phyloP scores from a whole-genome alignment of 805 yeast species.

The Henningerozyma blattae region DNA sequence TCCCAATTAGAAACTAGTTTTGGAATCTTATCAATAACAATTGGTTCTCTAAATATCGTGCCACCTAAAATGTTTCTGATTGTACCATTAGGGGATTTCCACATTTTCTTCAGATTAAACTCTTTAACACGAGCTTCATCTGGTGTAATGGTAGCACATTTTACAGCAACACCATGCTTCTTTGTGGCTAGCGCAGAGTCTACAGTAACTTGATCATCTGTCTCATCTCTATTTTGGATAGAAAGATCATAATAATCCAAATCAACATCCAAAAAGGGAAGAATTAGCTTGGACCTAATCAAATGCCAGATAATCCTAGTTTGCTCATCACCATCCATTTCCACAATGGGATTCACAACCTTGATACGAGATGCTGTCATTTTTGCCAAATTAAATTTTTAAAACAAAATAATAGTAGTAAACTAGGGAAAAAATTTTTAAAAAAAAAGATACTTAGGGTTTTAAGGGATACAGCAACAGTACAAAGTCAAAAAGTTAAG shows the following conservation, averaged over 20 bases:
- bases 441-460: too few species aligned
- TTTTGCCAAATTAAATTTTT: too few species aligned
- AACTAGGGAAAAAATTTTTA: too few species aligned
- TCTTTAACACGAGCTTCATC: slow-evolving; percentile 93
- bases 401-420: too few species aligned
- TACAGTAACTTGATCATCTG: slow-evolving; percentile 77
- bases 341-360: slow-evolving; percentile 84
- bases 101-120: slow-evolving; percentile 85
- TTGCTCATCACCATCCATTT: slow-evolving; percentile 97
- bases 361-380: slow-evolving; percentile 38
- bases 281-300: slow-evolving; percentile 75
- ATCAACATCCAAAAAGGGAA: slow-evolving; percentile 78
- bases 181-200: slow-evolving; percentile 87
- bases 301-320: slow-evolving; percentile 92
- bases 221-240: slow-evolving; percentile 73
- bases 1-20: slow-evolving; percentile 87
- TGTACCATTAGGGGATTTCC: slow-evolving; percentile 96
- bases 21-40: slow-evolving; percentile 81
- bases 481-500: too few species aligned
- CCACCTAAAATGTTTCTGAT: slow-evolving; percentile 93
- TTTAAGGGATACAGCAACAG: too few species aligned
- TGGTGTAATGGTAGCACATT: slow-evolving; percentile 98
- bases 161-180: slow-evolving; percentile 85
- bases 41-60: slow-evolving; percentile 94
- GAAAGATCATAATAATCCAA: slow-evolving; percentile 87